Percentiles rank a stretch among this genome's conserved stretches.
phyloP scores from a whole-genome alignment of 148 eudicot genomes.

The Rhododendron simsii region DNA sequence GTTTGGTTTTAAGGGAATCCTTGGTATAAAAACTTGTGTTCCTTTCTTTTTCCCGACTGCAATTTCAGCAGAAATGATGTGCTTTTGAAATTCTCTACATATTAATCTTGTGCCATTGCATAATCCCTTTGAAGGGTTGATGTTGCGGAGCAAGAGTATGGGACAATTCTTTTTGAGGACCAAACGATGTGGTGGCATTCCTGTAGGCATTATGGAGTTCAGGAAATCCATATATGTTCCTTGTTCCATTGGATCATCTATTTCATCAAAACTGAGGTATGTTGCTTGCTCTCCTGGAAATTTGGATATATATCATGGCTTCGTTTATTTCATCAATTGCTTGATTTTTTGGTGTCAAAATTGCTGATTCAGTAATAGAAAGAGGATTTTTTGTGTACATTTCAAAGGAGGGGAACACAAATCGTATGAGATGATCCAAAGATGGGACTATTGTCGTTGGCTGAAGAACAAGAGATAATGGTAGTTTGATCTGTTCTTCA shows the following conservation, averaged over 20 bases:
- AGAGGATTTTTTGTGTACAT: rapidly evolving
- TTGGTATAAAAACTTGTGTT: rapidly evolving
- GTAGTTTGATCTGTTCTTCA: background rate
- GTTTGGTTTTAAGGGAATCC: background rate
- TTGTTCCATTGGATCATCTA: background rate
- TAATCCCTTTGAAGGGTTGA: background rate
- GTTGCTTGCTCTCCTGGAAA: background rate
- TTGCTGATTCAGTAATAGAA: rapidly evolving
- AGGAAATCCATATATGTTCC: background rate
- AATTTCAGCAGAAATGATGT: background rate
- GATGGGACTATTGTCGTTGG: background rate
- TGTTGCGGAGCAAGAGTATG: background rate
- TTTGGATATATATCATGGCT: rapidly evolving
- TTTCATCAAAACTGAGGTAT: background rate
- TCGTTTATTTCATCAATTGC: background rate
- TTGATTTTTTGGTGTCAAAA: background rate
- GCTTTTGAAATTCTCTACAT: background rate
- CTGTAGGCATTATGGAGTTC: rapidly evolving
- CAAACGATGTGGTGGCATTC: background rate
- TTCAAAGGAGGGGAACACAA: background rate
- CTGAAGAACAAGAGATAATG: background rate
- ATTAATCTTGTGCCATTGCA: background rate
- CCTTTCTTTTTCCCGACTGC: background rate
- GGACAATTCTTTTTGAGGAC: background rate
- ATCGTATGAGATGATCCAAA: background rate